phyloP scores from a whole-genome alignment of 2,329 filamentous ascomycete species.

The Calonectria fujianensis region DNA sequence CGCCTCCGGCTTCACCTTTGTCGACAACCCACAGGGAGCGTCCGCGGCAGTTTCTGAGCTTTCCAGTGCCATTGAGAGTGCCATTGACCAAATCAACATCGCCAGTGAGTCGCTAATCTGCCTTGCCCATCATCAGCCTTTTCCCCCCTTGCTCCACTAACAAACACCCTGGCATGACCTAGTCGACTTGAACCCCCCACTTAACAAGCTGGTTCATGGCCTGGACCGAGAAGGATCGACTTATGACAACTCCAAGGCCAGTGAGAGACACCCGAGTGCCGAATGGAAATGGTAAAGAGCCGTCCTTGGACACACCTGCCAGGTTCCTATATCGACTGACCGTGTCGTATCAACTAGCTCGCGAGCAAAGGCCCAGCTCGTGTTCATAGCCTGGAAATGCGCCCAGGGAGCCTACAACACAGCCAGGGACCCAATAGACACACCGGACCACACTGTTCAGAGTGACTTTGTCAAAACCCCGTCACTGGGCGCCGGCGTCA shows the following conservation, averaged over 20 bases:
- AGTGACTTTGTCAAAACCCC: conserved; percentile 35
- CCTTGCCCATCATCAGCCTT: not conserved
- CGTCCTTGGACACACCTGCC: not conserved
- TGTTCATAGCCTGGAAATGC: conserved; percentile 49
- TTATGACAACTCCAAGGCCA: conserved; percentile 48
- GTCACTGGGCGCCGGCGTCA: conserved; percentile 44
- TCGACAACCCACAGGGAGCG: conserved; percentile 30
- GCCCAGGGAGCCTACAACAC: conserved; percentile 43
- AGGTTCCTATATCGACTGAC: conserved; percentile 14
- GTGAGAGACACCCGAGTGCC: conserved; percentile 29
- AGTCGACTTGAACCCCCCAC: conserved; percentile 42
- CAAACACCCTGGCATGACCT: not conserved
- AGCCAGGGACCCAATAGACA: conserved; percentile 34
- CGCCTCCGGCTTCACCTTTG: conserved; percentile 34
- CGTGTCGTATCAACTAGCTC: conserved; percentile 33
- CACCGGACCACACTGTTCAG: conserved; percentile 38
- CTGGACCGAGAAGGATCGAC: conserved; percentile 50
- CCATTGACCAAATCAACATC: conserved; percentile 28
- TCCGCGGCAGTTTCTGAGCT: conserved; percentile 31
- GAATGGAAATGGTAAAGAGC: conserved; percentile 47
- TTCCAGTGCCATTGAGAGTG: conserved; percentile 26
- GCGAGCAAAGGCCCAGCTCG: conserved; percentile 42
- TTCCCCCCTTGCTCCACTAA: conserved; percentile 21
- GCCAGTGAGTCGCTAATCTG: conserved; percentile 27
- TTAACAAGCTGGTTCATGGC: conserved; percentile 45